Evolutionary conservation across 202 grass and related monocot genomes (phyloP), one percentile per base, ranked within the genome.

Genomic region (Brachypodium distachyon): DNA sequence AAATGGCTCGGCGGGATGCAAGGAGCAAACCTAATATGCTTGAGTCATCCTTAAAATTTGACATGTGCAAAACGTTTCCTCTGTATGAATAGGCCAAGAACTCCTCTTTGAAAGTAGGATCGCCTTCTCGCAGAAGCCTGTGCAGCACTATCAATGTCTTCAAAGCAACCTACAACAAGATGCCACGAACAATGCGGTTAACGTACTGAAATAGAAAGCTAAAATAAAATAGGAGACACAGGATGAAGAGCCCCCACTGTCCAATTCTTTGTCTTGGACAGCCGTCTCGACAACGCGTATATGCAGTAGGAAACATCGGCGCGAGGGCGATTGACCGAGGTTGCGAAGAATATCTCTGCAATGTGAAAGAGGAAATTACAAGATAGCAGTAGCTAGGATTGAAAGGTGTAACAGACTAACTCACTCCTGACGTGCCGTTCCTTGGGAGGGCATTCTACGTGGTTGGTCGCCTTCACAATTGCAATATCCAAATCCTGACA

Each of bases 81-180:
- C 80, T 84, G 57, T 56, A 31, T 51, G 91, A 74, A 69, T 92
- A 92, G 49, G 70, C 80, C 80, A 97, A 31, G 57, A 97, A 85
- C 63, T 98, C 91, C 54, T 98, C 95, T 46, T 87, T 91, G 80
- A 98, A 98, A 62, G 85, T 94, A 67, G 95, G 95, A 82, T 98
- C 95, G 50, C 91, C 91, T 80, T 98, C 91, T 83, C 95, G 89
- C 47, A 98, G 60, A 59, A 87, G 77, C 83, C 91, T 90, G 54
- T 94, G 95, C 55, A 98, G 55, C 70, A 98, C 91, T 88, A 98
- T 95, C 77, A 98, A 68, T 68, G 91, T 90, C 87, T 98, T 98
- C 54, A 95, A 73, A 19, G 91, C 87, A 60, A 98, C 95, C 95
- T 98, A 77, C 23, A n/a, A 70, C 27, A 16, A 67, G 40, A 53